Evolutionary conservation across 306 rosid genomes (phyloP).

Genomic region (Pyrus communis): DNA sequence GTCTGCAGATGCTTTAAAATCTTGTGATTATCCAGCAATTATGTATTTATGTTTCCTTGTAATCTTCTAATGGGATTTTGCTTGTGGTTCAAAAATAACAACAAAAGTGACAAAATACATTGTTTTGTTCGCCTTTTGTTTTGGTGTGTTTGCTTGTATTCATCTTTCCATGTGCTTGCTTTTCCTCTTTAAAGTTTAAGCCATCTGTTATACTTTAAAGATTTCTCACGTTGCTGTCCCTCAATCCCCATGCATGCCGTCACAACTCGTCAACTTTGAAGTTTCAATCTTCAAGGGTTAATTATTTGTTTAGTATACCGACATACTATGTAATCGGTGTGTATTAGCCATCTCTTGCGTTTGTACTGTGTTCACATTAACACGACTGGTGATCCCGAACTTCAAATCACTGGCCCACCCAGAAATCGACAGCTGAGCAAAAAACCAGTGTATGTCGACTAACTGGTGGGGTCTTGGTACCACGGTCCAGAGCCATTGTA

Average conservation of each 20-base stretch:
- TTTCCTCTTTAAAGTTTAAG: constrained; percentile 2
- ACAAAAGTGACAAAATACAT: not conserved
- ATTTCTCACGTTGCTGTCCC: constrained; percentile 53
- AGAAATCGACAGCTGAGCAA: not conserved
- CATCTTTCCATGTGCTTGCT: not conserved
- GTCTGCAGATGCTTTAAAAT: not conserved
- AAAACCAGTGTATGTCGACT: not conserved
- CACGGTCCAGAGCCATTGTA: constrained; percentile 1
- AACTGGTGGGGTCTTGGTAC: not conserved
- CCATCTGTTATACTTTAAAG: constrained; percentile 73
- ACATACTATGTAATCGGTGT: no score
- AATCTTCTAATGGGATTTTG: not conserved
- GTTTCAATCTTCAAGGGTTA: no score
- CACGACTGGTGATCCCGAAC: not conserved
- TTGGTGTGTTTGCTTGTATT: not conserved
- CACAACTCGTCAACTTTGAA: no score
- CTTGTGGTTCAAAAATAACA: not conserved
- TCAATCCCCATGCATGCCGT: not conserved
- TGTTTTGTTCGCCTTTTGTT: not conserved
- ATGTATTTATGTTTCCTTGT: not conserved
- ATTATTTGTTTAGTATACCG: not conserved
- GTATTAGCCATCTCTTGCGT: not conserved
- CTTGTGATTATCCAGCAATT: not conserved
- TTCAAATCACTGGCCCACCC: not conserved
- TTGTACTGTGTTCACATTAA: not conserved